Evolutionary conservation across 192 early-diverging fungal species (phyloP).

Genomic region (Oehlia diaphana): DNA sequence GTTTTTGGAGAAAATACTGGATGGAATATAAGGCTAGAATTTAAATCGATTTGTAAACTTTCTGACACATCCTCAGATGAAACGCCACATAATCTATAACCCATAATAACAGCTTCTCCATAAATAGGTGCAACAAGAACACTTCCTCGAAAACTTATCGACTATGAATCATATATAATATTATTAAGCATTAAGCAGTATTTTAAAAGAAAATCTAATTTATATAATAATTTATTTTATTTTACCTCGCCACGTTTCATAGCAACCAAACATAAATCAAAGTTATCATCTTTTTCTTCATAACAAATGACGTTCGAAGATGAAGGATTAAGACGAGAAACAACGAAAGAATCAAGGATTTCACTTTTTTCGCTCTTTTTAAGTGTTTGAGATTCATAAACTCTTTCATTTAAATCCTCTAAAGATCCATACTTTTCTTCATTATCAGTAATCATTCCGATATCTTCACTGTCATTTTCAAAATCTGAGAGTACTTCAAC

Average conservation of each 20-base stretch:
- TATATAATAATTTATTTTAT: not conserved
- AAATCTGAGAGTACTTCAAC: not conserved
- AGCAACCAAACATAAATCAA: slow-evolving; percentile 39
- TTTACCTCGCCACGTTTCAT: slow-evolving; percentile 47
- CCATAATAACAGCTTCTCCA: slow-evolving; percentile 44
- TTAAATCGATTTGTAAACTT: slow-evolving; percentile 14
- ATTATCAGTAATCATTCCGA: not conserved
- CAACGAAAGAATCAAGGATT: not conserved
- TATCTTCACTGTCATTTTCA: not conserved
- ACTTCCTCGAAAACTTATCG: slow-evolving; percentile 52
- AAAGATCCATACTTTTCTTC: not conserved
- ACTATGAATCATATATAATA: slow-evolving; percentile 28
- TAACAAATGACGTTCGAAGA: slow-evolving; percentile 10
- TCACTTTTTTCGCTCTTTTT: not conserved
- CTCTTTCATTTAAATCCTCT: not conserved
- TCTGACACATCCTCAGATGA: not conserved
- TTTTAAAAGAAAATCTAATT: not conserved
- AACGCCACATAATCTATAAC: slow-evolving; percentile 36
- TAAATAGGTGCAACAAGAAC: slow-evolving; percentile 45
- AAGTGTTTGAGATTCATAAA: not conserved
- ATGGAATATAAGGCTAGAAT: slow-evolving; percentile 32
- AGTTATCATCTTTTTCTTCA: not conserved
- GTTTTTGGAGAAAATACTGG: slow-evolving; percentile 50
- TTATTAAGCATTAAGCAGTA: not conserved
- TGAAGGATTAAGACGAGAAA: slow-evolving; percentile 11